These are phyloP conservation scores for Capronia americana DNA, from an alignment of 2,329 filamentous ascomycete species.

Conservation along the genomic window DNA sequence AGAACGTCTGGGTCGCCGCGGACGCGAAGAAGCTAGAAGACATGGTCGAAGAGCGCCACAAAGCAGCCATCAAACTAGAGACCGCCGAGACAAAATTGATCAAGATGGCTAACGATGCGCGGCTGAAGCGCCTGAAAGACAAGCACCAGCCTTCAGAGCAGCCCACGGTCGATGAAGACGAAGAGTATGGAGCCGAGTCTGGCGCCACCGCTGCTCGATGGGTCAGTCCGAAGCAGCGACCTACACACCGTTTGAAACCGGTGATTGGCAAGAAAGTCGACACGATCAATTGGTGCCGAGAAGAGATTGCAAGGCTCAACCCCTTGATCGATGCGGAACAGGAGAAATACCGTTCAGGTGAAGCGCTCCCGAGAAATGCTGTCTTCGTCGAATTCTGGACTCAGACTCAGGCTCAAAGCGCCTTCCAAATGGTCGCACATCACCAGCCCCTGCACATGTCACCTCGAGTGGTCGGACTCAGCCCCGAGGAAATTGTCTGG, in stretches of 20 bases:
- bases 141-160: slow-evolving; percentile 50
- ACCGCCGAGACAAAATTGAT: slow-evolving; percentile 86
- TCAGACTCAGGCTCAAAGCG: slow-evolving; percentile 82
- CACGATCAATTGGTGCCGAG: slow-evolving; percentile 87
- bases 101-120: slow-evolving; percentile 74
- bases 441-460: slow-evolving; percentile 87
- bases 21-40: slow-evolving; percentile 80
- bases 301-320: slow-evolving; percentile 76
- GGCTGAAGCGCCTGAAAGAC: slow-evolving; percentile 72
- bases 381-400: slow-evolving; percentile 90
- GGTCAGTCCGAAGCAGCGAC: slow-evolving; percentile 74
- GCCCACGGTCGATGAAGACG: slow-evolving; percentile 43
- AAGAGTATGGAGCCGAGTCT: slow-evolving; percentile 68
- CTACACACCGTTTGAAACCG: slow-evolving; percentile 74
- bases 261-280: slow-evolving; percentile 88
- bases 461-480: slow-evolving; percentile 81
- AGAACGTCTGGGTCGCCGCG: slow-evolving; percentile 81
- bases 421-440: slow-evolving; percentile 85
- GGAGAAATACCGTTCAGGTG: slow-evolving; percentile 68
- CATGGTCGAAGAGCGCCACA: slow-evolving; percentile 79
- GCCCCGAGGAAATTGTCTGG: slow-evolving; percentile 86
- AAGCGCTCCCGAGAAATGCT: slow-evolving; percentile 71
- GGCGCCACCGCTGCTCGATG: slow-evolving; percentile 75
- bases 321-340: slow-evolving; percentile 74
- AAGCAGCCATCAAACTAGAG: slow-evolving; percentile 81